Evolutionary conservation across 2,329 filamentous ascomycete genomes (phyloP).

Genomic region (Botrytis paeoniae): DNA sequence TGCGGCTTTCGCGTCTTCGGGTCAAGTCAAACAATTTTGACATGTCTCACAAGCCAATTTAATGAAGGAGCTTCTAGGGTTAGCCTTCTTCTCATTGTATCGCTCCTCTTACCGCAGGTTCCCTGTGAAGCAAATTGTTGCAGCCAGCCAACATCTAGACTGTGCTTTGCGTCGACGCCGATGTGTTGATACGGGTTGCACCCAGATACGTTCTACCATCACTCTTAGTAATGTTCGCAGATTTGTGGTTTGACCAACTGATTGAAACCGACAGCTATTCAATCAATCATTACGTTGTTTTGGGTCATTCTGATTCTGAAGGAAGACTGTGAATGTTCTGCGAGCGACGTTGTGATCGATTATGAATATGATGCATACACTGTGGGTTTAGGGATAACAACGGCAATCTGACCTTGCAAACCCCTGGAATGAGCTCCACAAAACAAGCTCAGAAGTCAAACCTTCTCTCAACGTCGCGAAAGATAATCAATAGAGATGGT

Average conservation of each 20-base stretch:
- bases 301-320: too few species aligned
- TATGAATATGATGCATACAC: background rate
- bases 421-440: background rate
- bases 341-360: background rate
- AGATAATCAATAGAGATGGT: background rate
- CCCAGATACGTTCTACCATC: background rate
- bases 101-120: background rate
- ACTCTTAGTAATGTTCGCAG: background rate
- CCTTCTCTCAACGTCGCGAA: background rate
- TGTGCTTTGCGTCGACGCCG: background rate
- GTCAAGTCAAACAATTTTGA: background rate
- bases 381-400: background rate
- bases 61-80: background rate
- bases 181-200: too few species aligned
- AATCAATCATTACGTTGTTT: too few species aligned
- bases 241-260: background rate
- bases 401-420: background rate
- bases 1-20: background rate
- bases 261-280: background rate
- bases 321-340: background rate
- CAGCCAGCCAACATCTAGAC: background rate
- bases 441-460: background rate
- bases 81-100: background rate
- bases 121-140: background rate
- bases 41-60: background rate